Conservation (phyloP, 495 filamentous ascomycete genomes). For the Oidiodendron maius region DNA sequence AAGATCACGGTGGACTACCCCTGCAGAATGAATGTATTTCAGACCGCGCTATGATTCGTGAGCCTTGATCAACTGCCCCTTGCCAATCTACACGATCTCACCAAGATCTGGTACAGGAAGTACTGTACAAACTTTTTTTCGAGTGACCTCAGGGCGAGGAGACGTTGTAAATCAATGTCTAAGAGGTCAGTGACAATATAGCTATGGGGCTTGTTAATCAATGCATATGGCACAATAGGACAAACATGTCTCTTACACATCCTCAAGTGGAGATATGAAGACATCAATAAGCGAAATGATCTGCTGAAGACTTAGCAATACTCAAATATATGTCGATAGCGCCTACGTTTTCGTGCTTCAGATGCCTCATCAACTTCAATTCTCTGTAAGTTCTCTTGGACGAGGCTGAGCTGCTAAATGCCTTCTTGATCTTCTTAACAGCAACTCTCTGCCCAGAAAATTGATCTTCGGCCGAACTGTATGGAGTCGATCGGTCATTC, state of each 20-base stretch:
- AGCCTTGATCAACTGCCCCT: constrained; percentile 5
- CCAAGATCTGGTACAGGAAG: constrained; percentile 97
- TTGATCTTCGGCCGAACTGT: constrained; percentile 92
- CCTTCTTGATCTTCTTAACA: constrained; percentile 99
- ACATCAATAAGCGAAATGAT: constrained; percentile 98
- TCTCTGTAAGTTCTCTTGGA: constrained; percentile 97
- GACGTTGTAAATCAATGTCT: constrained; percentile 91
- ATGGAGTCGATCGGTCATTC: background rate
- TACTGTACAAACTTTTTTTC: constrained; percentile 99
- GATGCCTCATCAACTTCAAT: constrained; percentile 92
- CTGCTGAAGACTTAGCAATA: too few relatives aligned
- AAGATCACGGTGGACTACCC: constrained; percentile 93
- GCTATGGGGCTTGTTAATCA: too few relatives aligned
- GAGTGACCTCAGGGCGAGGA: constrained; percentile 89
- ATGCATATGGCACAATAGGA: too few relatives aligned
- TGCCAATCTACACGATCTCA: constrained; percentile 34
- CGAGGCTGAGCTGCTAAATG: constrained; percentile 94
- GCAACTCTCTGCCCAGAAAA: constrained; percentile 93
- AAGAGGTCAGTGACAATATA: constrained; percentile 98
- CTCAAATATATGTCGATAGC: constrained; percentile 3
- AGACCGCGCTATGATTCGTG: constrained; percentile 67
- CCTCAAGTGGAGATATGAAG: constrained; percentile 97
- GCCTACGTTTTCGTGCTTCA: constrained; percentile 92
- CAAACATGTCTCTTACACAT: constrained; percentile 99
- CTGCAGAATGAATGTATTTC: constrained; percentile 98